phyloP scores from a whole-genome alignment of 2,329 filamentous ascomycete genomes.

The Cordyceps farinosa region DNA sequence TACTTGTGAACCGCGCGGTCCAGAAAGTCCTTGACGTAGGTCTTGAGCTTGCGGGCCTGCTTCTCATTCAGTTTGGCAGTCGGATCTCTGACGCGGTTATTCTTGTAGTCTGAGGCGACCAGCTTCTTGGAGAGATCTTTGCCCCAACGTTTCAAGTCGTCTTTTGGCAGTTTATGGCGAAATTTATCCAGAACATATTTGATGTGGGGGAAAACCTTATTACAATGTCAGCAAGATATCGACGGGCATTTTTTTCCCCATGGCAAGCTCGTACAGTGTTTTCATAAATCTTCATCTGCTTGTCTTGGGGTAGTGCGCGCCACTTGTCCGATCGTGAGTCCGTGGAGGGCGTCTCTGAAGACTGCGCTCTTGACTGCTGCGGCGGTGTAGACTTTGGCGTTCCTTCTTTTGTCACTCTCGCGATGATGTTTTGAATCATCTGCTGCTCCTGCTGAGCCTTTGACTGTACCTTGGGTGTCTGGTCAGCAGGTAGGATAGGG shows the following conservation, averaged over 20 bases:
- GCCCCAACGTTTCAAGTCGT: constrained; percentile 62
- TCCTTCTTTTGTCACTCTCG: constrained; percentile 71
- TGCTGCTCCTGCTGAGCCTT: constrained; percentile 63
- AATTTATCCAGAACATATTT: constrained; percentile 86
- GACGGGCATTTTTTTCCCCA: constrained; percentile 18
- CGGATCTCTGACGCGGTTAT: constrained; percentile 79
- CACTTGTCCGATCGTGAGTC: constrained; percentile 68
- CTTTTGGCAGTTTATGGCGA: constrained; percentile 78
- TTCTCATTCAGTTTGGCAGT: constrained; percentile 66
- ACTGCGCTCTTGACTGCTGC: constrained; percentile 50
- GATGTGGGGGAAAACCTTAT: constrained; percentile 75
- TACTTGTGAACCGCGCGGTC: constrained; percentile 82
- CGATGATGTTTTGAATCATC: constrained; percentile 77
- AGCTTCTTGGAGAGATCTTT: constrained; percentile 80
- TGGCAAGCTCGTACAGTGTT: constrained; percentile 65
- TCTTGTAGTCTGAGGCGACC: constrained; percentile 87
- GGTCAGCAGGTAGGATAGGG: constrained; percentile 66
- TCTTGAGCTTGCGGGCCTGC: constrained; percentile 77
- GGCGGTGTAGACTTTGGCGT: constrained; percentile 46
- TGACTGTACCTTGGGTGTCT: constrained; percentile 61
- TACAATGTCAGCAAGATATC: constrained; percentile 18
- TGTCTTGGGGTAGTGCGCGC: constrained; percentile 68
- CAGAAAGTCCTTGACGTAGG: constrained; percentile 79
- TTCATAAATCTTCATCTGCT: constrained; percentile 93
- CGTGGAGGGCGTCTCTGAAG: constrained; percentile 50